Evolutionary conservation across 805 yeast species (phyloP).

Genomic region (Yarrowia deformans): DNA sequence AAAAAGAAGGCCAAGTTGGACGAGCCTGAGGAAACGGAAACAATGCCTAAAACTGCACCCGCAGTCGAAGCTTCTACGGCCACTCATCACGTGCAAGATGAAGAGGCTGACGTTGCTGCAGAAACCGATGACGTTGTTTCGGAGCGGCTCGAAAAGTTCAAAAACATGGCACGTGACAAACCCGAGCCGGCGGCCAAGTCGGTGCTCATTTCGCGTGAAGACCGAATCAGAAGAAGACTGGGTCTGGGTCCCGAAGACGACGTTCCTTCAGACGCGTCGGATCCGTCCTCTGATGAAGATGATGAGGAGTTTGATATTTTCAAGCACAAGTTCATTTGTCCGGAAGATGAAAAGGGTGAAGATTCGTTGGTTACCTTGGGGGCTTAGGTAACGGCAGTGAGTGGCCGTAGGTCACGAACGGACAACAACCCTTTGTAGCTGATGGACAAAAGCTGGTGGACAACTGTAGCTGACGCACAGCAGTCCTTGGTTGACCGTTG

Average conservation of each 20-base stretch:
- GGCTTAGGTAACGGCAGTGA: too few species aligned
- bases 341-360: conserved; percentile 15
- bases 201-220: conserved; percentile 10
- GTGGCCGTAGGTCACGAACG: too few species aligned
- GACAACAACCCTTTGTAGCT: too few species aligned
- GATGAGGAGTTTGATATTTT: conserved; percentile 29
- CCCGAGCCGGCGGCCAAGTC: not conserved
- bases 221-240: conserved; percentile 4
- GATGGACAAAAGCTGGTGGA: too few species aligned
- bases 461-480: too few species aligned
- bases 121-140: not conserved
- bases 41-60: not conserved
- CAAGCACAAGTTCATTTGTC: conserved; percentile 24
- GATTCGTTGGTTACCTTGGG: conserved; percentile 34
- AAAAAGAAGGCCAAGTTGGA: conserved; percentile 3
- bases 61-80: not conserved
- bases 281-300: conserved; percentile 16
- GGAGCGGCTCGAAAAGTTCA: conserved; percentile 12
- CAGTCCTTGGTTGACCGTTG: too few species aligned
- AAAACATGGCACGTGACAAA: conserved; percentile 8
- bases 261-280: conserved; percentile 29
- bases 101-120: not conserved
- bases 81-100: conserved; percentile 10
- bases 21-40: not conserved
- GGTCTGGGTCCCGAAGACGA: conserved; percentile 22